Evolutionary conservation across 2,329 filamentous ascomycete genomes (phyloP), one percentile per base, ranked within the genome.

Genomic region (Calonectria multiphialidica): DNA sequence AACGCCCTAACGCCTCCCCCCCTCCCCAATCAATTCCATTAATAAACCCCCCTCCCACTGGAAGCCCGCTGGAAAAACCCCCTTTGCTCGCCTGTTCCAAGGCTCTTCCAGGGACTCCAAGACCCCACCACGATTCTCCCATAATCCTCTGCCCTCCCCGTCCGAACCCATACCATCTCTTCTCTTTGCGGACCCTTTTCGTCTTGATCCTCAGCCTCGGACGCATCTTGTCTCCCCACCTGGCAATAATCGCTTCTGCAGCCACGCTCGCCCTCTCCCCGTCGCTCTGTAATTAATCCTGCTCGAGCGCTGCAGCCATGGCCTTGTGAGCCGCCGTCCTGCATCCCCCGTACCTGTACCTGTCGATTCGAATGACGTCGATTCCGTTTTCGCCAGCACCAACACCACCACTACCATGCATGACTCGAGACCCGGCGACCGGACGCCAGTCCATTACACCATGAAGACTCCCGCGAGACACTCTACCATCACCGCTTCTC

Each of bases 391-490:
- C 72, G 44, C 65, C 71, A 77, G 73, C 28, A 30, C 28, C 28
- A 30, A 72, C 74, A 82, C 65, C 71, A 77, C 72, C 28, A 30
- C 28, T 8, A 30, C 72, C 74, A 82, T 83, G 80, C 80, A 79
- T 76, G 81, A 82, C 70, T 80, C 80, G 35, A 82, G 82, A 74
- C 77, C 73, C 61, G 80, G 72, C 77, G 83, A 85, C 74, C 79
- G 83, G 68, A 80, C 80, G 71, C 77, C 80, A 68, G 72, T 85
- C 68, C 84, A 85, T 68, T 86, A 84, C 80, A 86, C 83, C 55
- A 88, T 89, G 86, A 89, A 87, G 80, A 85, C 87, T 42, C 79
- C 82, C 7, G 79, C 84, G 68, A 82, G 83, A 49, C 82, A 84
- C 33, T 81, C 85, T 30, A 74, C 76, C 44, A 80, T 81, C 33